phyloP scores from a whole-genome alignment of 257 asterid genomes.

The Nicotiana noctiflora region DNA sequence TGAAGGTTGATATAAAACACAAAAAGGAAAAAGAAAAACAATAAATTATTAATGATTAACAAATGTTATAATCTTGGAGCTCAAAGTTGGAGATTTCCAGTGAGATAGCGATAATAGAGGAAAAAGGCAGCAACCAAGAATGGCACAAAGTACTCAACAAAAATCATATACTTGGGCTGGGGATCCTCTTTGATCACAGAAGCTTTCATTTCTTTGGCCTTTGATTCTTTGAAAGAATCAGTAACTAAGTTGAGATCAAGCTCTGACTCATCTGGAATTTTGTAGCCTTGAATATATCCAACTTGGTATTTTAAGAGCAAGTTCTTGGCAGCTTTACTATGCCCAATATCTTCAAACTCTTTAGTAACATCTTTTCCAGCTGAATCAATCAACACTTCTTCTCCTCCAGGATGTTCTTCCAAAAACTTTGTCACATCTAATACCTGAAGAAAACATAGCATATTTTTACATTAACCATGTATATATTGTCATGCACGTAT shows the following conservation, averaged over 20 bases:
- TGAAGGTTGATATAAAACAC: background rate
- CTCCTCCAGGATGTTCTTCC: slow-evolving; percentile 44
- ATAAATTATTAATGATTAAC: background rate
- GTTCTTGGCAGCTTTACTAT: slow-evolving; percentile 29
- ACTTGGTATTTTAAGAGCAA: slow-evolving; percentile 19
- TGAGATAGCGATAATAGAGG: slow-evolving; percentile 17
- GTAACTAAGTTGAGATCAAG: background rate
- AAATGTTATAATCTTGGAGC: background rate
- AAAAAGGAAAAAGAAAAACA: background rate
- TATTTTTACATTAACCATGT: too few relatives aligned
- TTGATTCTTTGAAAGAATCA: slow-evolving; percentile 3
- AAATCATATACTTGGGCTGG: background rate
- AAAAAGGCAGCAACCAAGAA: slow-evolving; percentile 18
- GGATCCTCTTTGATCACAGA: slow-evolving; percentile 16
- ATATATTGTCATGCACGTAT: background rate
- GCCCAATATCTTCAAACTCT: slow-evolving; percentile 31
- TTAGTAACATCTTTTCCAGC: slow-evolving; percentile 38
- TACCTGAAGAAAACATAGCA: slow-evolving; percentile 14
- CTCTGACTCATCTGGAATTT: background rate
- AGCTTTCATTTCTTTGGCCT: slow-evolving; percentile 23
- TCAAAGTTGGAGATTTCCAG: background rate
- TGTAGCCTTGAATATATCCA: slow-evolving; percentile 30
- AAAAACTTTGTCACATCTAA: slow-evolving; percentile 26
- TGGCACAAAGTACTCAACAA: slow-evolving; percentile 22
- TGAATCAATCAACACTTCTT: slow-evolving; percentile 29